Evolutionary conservation across 805 yeast species (phyloP), one percentile per base, ranked within the genome.

Genomic region (Myxozyma melibiosi): DNA sequence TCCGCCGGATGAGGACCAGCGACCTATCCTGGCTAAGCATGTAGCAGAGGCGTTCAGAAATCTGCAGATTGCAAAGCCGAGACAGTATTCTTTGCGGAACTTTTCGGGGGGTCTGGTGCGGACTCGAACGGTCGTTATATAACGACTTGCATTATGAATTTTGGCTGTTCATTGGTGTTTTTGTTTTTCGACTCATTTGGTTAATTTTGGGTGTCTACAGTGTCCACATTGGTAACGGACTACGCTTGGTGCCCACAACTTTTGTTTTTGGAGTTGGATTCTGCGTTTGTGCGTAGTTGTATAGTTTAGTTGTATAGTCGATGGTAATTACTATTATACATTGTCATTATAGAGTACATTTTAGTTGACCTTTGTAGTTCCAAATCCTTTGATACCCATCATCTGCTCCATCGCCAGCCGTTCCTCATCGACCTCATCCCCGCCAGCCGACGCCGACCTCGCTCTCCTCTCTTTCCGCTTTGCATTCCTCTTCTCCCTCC

Each of bases 11-110:
- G 89, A 88, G 66, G 82, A 85, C 50, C 86, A 85, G 14, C 81
- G 81, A 54, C 96, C 97, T 0, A 78, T 91, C 35, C 75, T 82
- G 68, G 88, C 92, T 0, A 81, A 82, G 57, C 96, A 91, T 70
- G 84, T 91, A 9, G 84, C 85, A 57, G 96, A 90, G 67, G 97
- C 97, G 0, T 90, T 94, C 90, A 76, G 97, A 66, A 74, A 85
- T 51, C 71, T 89, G 41, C 97, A 90, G 70, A 72, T 76, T 1
- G 73, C 73, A 1, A 78, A 79, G 42, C 81, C 80, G 66, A 80
- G 77, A 44, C 85, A 82, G 61, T 82, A 79, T 57, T 86, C 94
- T 1, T 69, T 84, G 41, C 77, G 90, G 57, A 84, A 86, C 51
- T 89, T 85, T 70, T 80, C 84, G 31, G 96, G 90, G 11, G 90